Conservation (phyloP, 805 yeast species). For the Yarrowia divulgata region DNA sequence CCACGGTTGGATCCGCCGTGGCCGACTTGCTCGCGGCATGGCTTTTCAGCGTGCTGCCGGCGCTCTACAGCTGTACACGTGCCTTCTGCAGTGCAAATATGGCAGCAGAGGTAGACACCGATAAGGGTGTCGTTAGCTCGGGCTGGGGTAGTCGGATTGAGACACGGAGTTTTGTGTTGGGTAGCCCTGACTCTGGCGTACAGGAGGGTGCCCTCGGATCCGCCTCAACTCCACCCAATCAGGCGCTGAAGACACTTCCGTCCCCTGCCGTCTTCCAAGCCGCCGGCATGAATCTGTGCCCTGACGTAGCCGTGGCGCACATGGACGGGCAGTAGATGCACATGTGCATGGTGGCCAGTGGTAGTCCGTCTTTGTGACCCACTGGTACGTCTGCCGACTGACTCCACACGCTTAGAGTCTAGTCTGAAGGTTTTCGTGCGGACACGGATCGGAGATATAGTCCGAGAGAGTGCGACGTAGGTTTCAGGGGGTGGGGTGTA, state of each 20-base stretch:
- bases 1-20: not conserved
- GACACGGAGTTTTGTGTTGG: too few relatives aligned
- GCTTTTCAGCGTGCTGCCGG: not conserved
- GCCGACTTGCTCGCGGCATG: not conserved
- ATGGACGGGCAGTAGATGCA: not conserved
- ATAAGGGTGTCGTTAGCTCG: too few relatives aligned
- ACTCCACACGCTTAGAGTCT: conserved; percentile 2
- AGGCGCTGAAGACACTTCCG: too few relatives aligned
- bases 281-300: not conserved
- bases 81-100: not conserved
- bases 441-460: conserved; percentile 31
- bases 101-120: too few relatives aligned
- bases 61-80: not conserved
- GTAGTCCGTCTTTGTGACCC: conserved; percentile 18
- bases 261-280: too few relatives aligned
- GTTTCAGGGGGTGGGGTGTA: not conserved
- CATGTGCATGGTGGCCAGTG: not conserved
- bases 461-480: not conserved
- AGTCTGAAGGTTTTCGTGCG: not conserved
- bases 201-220: too few relatives aligned
- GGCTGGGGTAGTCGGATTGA: too few relatives aligned
- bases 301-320: conserved; percentile 4
- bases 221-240: too few relatives aligned
- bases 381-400: conserved; percentile 25
- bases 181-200: too few relatives aligned